Evolutionary conservation across 352 stramenopile species (phyloP), one percentile per base, ranked within the genome.

Genomic region (Pythium volutum): DNA sequence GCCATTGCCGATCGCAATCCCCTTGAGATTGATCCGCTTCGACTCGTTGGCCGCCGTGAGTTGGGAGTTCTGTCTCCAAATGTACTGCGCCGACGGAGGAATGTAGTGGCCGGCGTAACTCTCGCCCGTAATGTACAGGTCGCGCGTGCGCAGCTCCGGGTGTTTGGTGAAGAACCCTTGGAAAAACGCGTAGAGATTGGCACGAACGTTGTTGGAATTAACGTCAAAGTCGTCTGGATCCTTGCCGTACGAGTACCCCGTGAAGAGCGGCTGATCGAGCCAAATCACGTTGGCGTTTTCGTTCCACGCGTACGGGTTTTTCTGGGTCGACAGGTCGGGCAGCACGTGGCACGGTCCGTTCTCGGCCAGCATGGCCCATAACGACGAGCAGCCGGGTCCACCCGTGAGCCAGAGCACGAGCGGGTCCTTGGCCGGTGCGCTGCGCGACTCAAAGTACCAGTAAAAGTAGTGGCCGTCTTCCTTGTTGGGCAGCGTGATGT

Each of bases 1-100:
- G 10, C 84, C 84, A 54, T 94, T 94, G 50, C 84, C 84, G 31
- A 93, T 74, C 4, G 78, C 76, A 48, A 93, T 79, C 14, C 81
- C 80, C 15, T 72, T 58, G 42, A 93, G 58, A 39, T 82, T 77
- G 59, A 88, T 75, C 51, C 23, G 18, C 53, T 73, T 20, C 62
- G 61, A 64, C 33, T 75, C 74, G 36, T 79, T 69, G 20, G 71
- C 55, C 34, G 46, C 33, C 11, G 36, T 43, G 4, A 43, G 36
- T 43, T 72, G 23, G 14, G 49, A 50, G 39, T 76, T 66, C 43
- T 71, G 46, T 39, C 74, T 27, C 66, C 53, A 75, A 26, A 89
- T 71, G 59, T 76, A 75, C 34, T 81, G 69, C 8, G 22, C 82
- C 68, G 41, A 66, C 14, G 50, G 66, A 16, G 79, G 74, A 6